phyloP scores from a whole-genome alignment of 106 monocot species.

The Apostasia shenzhenica region DNA sequence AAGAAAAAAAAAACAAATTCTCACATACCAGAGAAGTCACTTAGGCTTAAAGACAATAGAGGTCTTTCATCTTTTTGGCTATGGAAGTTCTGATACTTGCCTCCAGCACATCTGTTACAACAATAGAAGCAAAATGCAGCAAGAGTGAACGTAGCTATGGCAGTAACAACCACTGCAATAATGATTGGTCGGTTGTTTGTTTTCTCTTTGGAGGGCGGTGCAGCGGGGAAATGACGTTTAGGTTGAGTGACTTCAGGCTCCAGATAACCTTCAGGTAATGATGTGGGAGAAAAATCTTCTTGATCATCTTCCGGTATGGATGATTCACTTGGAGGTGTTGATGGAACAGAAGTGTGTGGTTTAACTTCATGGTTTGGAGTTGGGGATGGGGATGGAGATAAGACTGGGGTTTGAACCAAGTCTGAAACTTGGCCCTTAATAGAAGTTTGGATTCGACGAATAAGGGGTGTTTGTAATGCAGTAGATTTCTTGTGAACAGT shows the following conservation, averaged over 20 bases:
- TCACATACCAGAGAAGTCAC: constrained; percentile 45
- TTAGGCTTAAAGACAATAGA: constrained; percentile 43
- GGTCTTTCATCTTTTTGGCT: constrained; percentile 42
- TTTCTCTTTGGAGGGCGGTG: constrained; percentile 8
- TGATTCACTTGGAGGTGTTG: constrained; percentile 1
- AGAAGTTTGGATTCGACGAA: constrained; percentile 11
- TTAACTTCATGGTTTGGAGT: neutral
- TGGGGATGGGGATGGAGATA: constrained; percentile 3
- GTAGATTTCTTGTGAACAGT: neutral
- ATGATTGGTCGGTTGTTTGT: constrained; percentile 17
- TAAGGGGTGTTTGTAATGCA: neutral
- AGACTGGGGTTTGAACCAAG: neutral
- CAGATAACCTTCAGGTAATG: constrained; percentile 4
- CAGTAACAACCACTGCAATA: constrained; percentile 29
- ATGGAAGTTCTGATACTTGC: constrained; percentile 5
- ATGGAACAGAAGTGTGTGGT: constrained; percentile 2
- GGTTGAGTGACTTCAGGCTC: neutral
- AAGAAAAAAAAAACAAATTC: constrained; percentile 2
- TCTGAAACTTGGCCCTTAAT: neutral
- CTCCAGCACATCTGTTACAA: constrained; percentile 10
- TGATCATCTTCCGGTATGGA: neutral
- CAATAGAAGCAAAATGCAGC: constrained; percentile 26
- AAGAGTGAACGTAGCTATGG: constrained; percentile 22
- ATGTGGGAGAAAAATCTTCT: neutral
- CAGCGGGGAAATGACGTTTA: constrained; percentile 1